Evolutionary conservation across 2,329 filamentous ascomycete genomes (phyloP).

Genomic region (Colletotrichum chlorophyti): DNA sequence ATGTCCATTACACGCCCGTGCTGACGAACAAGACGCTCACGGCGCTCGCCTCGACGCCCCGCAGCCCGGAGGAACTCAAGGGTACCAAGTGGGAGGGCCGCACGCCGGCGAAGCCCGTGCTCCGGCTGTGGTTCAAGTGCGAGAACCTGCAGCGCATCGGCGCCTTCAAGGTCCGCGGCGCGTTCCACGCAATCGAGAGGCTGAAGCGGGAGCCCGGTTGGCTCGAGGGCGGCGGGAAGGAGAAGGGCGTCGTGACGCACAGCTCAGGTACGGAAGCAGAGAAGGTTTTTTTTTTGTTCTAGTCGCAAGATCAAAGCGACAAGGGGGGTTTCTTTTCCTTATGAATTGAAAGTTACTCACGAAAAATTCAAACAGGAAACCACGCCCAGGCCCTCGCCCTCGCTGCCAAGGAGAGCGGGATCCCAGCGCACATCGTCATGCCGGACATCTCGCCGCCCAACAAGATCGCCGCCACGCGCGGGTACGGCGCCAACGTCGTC

Average conservation of each 20-base stretch:
- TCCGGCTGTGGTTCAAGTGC: constrained; percentile 91
- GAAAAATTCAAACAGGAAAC: constrained; percentile 67
- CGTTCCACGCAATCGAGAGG: constrained; percentile 82
- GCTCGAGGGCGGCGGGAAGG: constrained; percentile 63
- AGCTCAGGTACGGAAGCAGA: constrained; percentile 71
- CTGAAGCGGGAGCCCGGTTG: constrained; percentile 69
- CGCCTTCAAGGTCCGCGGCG: constrained; percentile 91
- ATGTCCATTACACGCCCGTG: constrained; percentile 85
- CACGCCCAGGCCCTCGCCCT: constrained; percentile 93
- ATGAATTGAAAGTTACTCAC: not conserved
- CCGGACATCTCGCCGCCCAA: constrained; percentile 82
- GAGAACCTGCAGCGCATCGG: constrained; percentile 92
- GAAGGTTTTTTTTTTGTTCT: not conserved
- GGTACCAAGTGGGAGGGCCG: constrained; percentile 64
- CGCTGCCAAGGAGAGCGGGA: constrained; percentile 74
- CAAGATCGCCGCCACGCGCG: constrained; percentile 83
- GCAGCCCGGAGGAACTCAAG: constrained; percentile 57
- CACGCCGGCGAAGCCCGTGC: constrained; percentile 65
- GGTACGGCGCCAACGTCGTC: constrained; percentile 78
- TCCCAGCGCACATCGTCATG: constrained; percentile 92
- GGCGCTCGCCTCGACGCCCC: constrained; percentile 75
- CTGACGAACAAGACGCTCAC: constrained; percentile 81
- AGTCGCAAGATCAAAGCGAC: not conserved
- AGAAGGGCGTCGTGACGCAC: constrained; percentile 84
- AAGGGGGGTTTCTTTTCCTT: constrained; percentile 9